A percentile compares a stretch with the other conserved stretches of the same genome.
phyloP scores from a whole-genome alignment of 805 yeast genomes.

The Candida ficus region DNA sequence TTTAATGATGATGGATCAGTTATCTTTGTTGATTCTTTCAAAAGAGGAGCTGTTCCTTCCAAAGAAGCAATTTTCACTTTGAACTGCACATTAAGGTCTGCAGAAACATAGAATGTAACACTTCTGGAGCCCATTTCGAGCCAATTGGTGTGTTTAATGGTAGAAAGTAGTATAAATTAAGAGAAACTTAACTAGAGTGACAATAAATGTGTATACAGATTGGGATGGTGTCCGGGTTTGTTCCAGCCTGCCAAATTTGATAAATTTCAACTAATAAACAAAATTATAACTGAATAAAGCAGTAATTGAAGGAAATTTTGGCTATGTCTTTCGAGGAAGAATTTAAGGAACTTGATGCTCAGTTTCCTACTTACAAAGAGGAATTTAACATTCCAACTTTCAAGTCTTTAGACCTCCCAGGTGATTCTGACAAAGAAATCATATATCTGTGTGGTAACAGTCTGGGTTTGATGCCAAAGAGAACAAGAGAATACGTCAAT shows the following conservation, averaged over 20 bases:
- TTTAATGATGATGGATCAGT: conserved; percentile 41
- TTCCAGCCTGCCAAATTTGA: no score
- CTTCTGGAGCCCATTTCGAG: conserved; percentile 28
- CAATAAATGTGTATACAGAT: no score
- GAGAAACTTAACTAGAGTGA: no score
- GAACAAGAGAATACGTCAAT: conserved; percentile 49
- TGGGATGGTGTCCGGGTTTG: conserved; percentile 2
- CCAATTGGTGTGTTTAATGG: no score
- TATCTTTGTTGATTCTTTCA: conserved; percentile 41
- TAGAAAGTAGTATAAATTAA: no score
- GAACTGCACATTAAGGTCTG: conserved; percentile 47
- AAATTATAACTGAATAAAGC: no score
- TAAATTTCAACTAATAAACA: background rate
- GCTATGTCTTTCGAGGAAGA: background rate
- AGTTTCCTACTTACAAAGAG: conserved; percentile 32
- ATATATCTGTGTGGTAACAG: conserved; percentile 88
- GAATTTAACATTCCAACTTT: conserved; percentile 67
- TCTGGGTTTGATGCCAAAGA: conserved; percentile 82
- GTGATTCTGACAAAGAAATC: conserved; percentile 21
- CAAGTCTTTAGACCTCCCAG: conserved; percentile 43
- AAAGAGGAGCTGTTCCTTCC: conserved; percentile 38
- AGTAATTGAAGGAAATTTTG: background rate
- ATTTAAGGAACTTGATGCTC: conserved; percentile 9
- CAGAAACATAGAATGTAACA: conserved; percentile 51
- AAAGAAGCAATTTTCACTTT: conserved; percentile 41